Evolutionary conservation across 306 rosid species (phyloP).

Genomic region (Rosa persica): DNA sequence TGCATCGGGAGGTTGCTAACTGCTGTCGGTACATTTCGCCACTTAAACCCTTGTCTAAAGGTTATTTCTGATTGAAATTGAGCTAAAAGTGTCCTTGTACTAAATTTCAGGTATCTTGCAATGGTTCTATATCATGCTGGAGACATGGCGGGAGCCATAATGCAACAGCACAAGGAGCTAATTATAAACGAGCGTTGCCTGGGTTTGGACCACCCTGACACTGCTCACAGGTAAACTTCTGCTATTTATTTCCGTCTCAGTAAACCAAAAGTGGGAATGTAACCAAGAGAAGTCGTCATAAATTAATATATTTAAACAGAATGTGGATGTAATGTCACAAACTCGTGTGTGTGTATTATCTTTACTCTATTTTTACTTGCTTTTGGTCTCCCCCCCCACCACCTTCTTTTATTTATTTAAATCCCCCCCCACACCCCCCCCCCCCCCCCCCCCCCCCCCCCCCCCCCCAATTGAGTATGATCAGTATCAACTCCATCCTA

Average conservation of each 20-base stretch:
- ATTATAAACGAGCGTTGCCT: constrained; percentile 96
- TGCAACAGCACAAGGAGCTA: constrained; percentile 95
- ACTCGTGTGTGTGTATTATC: neutral
- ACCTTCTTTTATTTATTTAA: too few species aligned
- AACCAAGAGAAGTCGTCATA: neutral
- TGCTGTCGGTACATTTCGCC: constrained; percentile 75
- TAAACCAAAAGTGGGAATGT: neutral
- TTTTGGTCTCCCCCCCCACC: neutral
- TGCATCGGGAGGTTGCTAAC: constrained; percentile 99
- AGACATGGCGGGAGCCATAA: constrained; percentile 97
- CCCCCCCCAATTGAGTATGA: neutral
- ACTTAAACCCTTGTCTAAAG: neutral
- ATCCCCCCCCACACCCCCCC: too few species aligned
- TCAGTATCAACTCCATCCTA: neutral
- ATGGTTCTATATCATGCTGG: constrained; percentile 99
- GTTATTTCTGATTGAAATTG: constrained; percentile 19
- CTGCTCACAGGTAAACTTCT: constrained; percentile 83
- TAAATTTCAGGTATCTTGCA: constrained; percentile 88
- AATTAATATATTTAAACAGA: neutral
- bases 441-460: too few species aligned
- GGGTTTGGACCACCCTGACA: constrained; percentile 98
- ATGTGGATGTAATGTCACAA: neutral
- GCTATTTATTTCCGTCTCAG: constrained; percentile 19
- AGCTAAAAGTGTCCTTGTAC: constrained; percentile 9
- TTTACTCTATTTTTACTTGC: neutral